phyloP scores from a whole-genome alignment of 805 yeast genomes.

The Candida caryicola region DNA sequence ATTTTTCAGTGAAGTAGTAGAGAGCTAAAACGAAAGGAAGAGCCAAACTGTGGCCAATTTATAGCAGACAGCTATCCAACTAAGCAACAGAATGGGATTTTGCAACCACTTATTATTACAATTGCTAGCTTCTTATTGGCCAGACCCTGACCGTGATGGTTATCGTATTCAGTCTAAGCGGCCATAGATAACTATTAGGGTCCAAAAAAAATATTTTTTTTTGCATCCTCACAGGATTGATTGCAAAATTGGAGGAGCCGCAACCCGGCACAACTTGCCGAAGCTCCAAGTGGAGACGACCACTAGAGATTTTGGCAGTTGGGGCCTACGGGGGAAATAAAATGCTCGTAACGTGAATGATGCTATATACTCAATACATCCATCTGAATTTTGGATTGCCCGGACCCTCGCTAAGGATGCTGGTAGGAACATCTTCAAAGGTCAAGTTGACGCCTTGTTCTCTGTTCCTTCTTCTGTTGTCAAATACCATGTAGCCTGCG shows the following conservation, averaged over 20 bases:
- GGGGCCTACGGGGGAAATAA: too few species aligned
- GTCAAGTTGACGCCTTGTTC: conserved; percentile 38
- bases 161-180: neutral
- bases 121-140: neutral
- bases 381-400: conserved; percentile 44
- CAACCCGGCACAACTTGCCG: too few species aligned
- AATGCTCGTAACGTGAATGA: too few species aligned
- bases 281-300: too few species aligned
- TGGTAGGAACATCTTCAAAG: conserved; percentile 42
- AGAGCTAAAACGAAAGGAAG: too few species aligned
- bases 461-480: conserved; percentile 41
- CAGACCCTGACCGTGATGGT: conserved; percentile 2
- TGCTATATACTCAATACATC: conserved; percentile 37
- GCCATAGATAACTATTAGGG: neutral
- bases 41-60: too few species aligned
- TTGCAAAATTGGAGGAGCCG: too few species aligned
- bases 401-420: conserved; percentile 44
- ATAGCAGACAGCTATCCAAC: neutral
- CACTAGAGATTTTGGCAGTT: too few species aligned
- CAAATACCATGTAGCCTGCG: conserved; percentile 37
- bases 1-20: neutral
- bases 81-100: neutral
- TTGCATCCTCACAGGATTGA: conserved; percentile 1
- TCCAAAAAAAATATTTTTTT: conserved; percentile 1
- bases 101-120: neutral